Evolutionary conservation across 495 filamentous ascomycete genomes (phyloP).

Genomic region (Xylaria acuta): DNA sequence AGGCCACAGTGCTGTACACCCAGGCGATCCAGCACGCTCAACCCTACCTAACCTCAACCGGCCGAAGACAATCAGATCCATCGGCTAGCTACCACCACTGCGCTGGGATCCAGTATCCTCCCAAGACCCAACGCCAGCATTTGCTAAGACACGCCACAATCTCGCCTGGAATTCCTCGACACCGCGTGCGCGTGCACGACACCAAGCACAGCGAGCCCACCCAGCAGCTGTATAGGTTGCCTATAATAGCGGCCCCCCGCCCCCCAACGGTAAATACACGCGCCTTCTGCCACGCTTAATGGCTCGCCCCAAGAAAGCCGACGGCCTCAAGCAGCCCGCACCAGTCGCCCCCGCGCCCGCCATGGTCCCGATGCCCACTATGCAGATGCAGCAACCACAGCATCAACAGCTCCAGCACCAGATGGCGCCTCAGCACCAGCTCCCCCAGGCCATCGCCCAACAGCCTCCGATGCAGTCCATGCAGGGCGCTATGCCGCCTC

Average conservation of each 20-base stretch:
- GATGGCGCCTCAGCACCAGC: slow-evolving; percentile 32
- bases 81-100: slow-evolving; percentile 7
- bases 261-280: slow-evolving; percentile 33
- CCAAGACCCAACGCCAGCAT: slow-evolving; percentile 23
- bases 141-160: slow-evolving; percentile 30
- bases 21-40: slow-evolving; percentile 18
- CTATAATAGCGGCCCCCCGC: slow-evolving; percentile 26
- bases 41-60: not conserved
- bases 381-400: slow-evolving; percentile 28
- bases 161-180: slow-evolving; percentile 30
- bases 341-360: slow-evolving; percentile 39
- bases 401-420: slow-evolving; percentile 30
- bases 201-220: slow-evolving; percentile 13
- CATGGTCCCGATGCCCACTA: slow-evolving; percentile 39
- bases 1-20: slow-evolving; percentile 15
- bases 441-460: slow-evolving; percentile 30
- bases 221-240: not conserved
- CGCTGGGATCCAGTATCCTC: slow-evolving; percentile 10
- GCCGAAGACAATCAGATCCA: slow-evolving; percentile 19
- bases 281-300: slow-evolving; percentile 46
- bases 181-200: not conserved
- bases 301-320: slow-evolving; percentile 56
- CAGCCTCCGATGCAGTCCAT: slow-evolving; percentile 36
- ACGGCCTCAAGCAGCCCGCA: slow-evolving; percentile 50
- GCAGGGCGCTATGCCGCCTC: slow-evolving; percentile 40